A percentile compares a stretch with the other conserved stretches of the same genome.
These are phyloP conservation scores for Aphanocladium album DNA, from an alignment of 2,329 filamentous ascomycete species.

Conservation along the genomic window DNA sequence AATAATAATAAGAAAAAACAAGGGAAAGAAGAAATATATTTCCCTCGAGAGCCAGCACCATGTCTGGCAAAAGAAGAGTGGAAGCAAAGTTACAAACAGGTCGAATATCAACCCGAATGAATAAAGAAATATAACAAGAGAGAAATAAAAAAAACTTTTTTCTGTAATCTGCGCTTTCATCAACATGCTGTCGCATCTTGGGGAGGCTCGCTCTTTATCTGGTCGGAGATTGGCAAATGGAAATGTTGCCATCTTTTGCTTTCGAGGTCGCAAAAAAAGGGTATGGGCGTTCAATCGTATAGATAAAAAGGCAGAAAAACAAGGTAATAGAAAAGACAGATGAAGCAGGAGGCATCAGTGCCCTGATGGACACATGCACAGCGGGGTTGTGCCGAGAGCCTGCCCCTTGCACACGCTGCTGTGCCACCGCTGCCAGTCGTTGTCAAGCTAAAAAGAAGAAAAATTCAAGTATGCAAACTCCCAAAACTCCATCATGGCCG, in stretches of 20 bases:
- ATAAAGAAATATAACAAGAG: background rate
- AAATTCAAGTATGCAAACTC: constrained; percentile 6
- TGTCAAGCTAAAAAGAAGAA: background rate
- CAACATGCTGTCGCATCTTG: constrained; percentile 4
- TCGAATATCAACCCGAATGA: background rate
- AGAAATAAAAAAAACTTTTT: background rate
- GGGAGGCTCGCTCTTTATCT: background rate
- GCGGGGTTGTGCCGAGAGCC: constrained; percentile 3
- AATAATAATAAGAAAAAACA: background rate
- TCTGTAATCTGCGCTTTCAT: background rate
- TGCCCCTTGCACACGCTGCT: background rate
- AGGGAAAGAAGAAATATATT: background rate
- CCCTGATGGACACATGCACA: background rate
- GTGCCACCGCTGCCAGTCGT: background rate
- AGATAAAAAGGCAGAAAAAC: background rate
- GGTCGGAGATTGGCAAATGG: background rate
- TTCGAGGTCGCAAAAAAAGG: no score
- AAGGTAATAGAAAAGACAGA: background rate
- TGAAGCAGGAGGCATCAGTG: background rate
- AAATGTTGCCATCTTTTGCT: background rate
- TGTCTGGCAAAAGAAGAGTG: background rate
- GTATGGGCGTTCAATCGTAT: constrained; percentile 12
- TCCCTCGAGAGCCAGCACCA: background rate
- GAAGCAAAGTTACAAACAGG: background rate
- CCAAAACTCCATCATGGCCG: constrained; percentile 13